A percentile compares a stretch with the other conserved stretches of the same genome.
These are phyloP conservation scores for Ceratocystis eucalypticola DNA, from an alignment of 2,329 filamentous ascomycete species.

Conservation along the genomic window DNA sequence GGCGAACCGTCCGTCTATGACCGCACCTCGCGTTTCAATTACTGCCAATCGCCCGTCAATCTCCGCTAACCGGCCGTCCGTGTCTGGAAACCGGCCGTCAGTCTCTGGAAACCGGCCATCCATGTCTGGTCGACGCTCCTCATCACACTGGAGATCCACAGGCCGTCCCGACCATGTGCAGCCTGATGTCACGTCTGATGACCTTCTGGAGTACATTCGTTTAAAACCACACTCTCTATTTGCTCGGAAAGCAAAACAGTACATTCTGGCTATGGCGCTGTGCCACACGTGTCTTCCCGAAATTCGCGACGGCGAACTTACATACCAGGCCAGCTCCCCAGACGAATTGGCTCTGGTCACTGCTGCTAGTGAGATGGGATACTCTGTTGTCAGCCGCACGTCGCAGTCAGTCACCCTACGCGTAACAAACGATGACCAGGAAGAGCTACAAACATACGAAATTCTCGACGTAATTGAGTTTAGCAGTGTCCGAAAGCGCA, in stretches of 20 bases:
- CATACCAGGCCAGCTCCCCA: conserved; percentile 78
- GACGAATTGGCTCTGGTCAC: conserved; percentile 78
- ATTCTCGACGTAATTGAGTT: conserved; percentile 84
- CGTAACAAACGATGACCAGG: conserved; percentile 29
- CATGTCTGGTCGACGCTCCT: conserved; percentile 30
- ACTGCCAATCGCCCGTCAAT: conserved; percentile 15
- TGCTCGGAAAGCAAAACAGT: conserved; percentile 64
- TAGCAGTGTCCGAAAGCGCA: conserved; percentile 74
- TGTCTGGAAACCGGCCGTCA: conserved; percentile 25
- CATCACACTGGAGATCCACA: conserved; percentile 38
- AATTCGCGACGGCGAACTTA: conserved; percentile 53
- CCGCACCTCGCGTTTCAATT: conserved; percentile 22
- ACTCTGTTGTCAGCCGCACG: conserved; percentile 60
- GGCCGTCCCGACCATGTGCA: conserved; percentile 37
- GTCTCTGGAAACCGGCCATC: conserved; percentile 25
- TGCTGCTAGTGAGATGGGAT: conserved; percentile 76
- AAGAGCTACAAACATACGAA: conserved; percentile 53
- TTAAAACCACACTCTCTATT: conserved; percentile 63
- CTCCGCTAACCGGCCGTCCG: conserved; percentile 21
- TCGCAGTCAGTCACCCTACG: conserved; percentile 50
- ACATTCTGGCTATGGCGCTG: conserved; percentile 69
- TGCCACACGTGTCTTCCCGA: conserved; percentile 90
- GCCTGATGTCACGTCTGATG: conserved; percentile 50
- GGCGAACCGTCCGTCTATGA: conserved; percentile 20
- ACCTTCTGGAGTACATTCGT: conserved; percentile 67